Base-by-base conservation (phyloP, 768 basidiomycete species). In the Hygrophorus pudorinus region DNA sequence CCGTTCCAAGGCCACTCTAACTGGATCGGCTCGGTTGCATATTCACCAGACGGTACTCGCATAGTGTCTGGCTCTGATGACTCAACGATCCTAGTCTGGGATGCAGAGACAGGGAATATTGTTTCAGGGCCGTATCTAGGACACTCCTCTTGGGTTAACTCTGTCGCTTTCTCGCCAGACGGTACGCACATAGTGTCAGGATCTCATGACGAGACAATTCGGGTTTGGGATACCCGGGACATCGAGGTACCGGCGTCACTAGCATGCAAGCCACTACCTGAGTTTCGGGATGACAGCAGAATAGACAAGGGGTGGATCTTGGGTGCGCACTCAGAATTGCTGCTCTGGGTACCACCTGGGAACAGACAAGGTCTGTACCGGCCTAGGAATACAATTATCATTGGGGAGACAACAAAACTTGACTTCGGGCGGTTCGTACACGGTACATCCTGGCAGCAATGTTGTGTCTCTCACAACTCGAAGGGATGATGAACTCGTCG, bases 161-260 rank as follows among this genome's bases (percentile, higher is more conserved):
- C 44, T 7, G 49, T 57, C 5, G 42, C 48, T 6, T 56, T 38
- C 35, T 56, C 52, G 12, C 50, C 56, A 4, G 48, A 56, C 46
- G 49, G 51, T 5, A 17, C 34, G n/a, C 17, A 34, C 4, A 44
- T 57, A 24, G 53, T 47, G n/a, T 53, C 54, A 1, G 51, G 51
- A 1, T 55, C 55, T 1, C 2, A 35, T 12, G 48, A 45, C 28
- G 13, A 3, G 9, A 43, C 38, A 5, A 11, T 49, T 18, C 44
- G 37, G 11, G 10, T 45, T 2, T 45, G 35, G 48, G 24, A 42
- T 29, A 52, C 50, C 6, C 59, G 58, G 6, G 14, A 30, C 10
- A 8, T 29, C 16, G 38, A 31, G 29, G 41, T 13, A 9, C 28
- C 10, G 38, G 30, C 11, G 13, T 10, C 12, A 31, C 13, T n/a